phyloP scores from a whole-genome alignment of 2,329 filamentous ascomycete species.

The Cercospora sp. region DNA sequence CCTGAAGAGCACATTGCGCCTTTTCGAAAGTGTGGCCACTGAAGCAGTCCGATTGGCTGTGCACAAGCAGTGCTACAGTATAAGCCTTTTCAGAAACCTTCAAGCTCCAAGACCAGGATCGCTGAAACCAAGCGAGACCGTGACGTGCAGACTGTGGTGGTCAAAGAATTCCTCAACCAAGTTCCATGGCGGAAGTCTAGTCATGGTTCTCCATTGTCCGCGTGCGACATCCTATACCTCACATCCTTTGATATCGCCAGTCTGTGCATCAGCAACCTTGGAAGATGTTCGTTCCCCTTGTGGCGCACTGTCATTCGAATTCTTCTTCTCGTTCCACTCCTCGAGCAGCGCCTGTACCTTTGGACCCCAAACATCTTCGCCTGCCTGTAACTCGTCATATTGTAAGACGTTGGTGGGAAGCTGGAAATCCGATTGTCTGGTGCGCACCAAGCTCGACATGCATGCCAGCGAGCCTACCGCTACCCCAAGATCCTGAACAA shows the following conservation, averaged over 20 bases:
- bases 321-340: slow-evolving; percentile 25
- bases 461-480: slow-evolving; percentile 78
- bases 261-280: neutral
- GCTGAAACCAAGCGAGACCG: neutral
- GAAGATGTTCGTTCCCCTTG: neutral
- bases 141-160: neutral
- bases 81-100: neutral
- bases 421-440: slow-evolving; percentile 77
- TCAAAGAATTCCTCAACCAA: neutral
- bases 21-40: neutral
- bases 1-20: neutral
- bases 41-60: neutral
- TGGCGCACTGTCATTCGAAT: neutral
- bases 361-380: slow-evolving; percentile 80
- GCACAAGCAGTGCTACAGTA: neutral
- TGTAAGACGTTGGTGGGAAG: slow-evolving; percentile 74
- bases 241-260: neutral
- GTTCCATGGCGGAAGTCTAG: neutral
- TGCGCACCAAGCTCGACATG: slow-evolving; percentile 82
- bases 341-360: slow-evolving; percentile 62
- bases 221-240: neutral
- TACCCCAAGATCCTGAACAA: slow-evolving; percentile 86
- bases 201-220: neutral
- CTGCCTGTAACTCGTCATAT: slow-evolving; percentile 72
- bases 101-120: neutral